Conservation (phyloP, 179 eudicot genomes). For the Silene noctiflora region DNA sequence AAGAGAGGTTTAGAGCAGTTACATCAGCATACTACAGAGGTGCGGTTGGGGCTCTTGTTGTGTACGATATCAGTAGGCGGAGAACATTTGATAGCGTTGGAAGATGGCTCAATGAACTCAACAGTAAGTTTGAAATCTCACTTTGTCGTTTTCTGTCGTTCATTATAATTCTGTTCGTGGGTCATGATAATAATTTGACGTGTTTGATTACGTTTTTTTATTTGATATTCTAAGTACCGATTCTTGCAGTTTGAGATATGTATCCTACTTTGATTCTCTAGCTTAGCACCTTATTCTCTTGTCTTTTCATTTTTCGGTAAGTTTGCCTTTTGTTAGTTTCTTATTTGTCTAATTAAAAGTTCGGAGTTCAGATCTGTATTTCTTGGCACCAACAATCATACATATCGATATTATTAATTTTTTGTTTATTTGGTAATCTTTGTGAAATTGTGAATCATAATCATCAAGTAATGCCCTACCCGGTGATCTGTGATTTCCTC, state of each 20-base stretch:
- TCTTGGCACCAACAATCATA: background rate
- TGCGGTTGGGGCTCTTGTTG: slow-evolving; percentile 40
- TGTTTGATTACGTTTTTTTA: slow-evolving; percentile 76
- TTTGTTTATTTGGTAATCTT: background rate
- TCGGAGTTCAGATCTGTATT: background rate
- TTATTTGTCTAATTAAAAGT: slow-evolving; percentile 36
- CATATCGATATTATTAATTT: background rate
- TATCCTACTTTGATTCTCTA: background rate
- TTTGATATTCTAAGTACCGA: background rate
- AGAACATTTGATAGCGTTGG: slow-evolving; percentile 31
- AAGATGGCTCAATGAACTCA: slow-evolving; percentile 39
- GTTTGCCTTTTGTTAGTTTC: slow-evolving; percentile 17
- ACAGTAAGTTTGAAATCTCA: slow-evolving; percentile 19
- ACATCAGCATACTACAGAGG: slow-evolving; percentile 43
- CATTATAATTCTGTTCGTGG: background rate
- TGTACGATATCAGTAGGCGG: slow-evolving; percentile 34
- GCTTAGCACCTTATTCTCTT: too few species aligned
- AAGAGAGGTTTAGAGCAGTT: slow-evolving; percentile 38
- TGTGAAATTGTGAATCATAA: background rate
- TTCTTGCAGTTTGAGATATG: background rate
- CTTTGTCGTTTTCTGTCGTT: background rate
- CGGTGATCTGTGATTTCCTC: background rate
- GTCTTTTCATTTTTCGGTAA: too few species aligned
- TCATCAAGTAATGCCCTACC: background rate
- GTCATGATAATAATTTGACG: slow-evolving; percentile 62